Evolutionary conservation across 2,329 filamentous ascomycete species (phyloP).

Genomic region (Fulvia fulva): DNA sequence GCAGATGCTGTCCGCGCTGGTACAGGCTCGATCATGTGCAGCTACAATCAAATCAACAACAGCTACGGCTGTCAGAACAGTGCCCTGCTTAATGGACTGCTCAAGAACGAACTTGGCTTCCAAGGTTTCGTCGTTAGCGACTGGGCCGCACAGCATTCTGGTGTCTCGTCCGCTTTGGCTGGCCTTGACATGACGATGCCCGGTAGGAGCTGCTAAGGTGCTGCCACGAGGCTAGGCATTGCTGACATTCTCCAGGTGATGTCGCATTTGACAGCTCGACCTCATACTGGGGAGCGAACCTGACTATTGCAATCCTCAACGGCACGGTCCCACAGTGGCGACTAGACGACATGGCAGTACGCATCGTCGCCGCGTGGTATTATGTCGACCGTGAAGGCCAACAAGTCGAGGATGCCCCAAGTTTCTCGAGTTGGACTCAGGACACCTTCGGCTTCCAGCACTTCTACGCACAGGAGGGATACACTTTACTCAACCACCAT

Average conservation of each 20-base stretch:
- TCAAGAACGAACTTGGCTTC: conserved; percentile 70
- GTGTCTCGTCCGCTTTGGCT: conserved; percentile 62
- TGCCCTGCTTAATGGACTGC: conserved; percentile 65
- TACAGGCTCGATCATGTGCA: conserved; percentile 53
- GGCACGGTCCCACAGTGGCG: conserved; percentile 82
- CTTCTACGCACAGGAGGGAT: conserved; percentile 56
- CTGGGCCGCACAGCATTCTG: conserved; percentile 66
- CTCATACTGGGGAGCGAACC: conserved; percentile 60
- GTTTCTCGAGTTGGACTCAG: conserved; percentile 83
- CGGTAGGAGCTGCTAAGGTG: conserved; percentile 30
- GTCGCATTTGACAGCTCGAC: conserved; percentile 64
- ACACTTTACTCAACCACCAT: conserved; percentile 68
- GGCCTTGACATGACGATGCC: conserved; percentile 74
- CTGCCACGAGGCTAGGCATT: conserved; percentile 54
- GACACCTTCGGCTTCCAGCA: conserved; percentile 72
- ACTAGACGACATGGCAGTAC: conserved; percentile 85
- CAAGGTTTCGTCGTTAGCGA: conserved; percentile 74
- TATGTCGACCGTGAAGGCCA: conserved; percentile 55
- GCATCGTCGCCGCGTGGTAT: conserved; percentile 68
- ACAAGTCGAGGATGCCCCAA: conserved; percentile 54
- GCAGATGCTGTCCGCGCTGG: conserved; percentile 50
- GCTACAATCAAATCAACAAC: conserved; percentile 76
- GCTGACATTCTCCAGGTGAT: conserved; percentile 62
- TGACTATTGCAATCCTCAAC: conserved; percentile 84
- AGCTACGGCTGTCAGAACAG: conserved; percentile 76